Evolutionary conservation across 31 red algal species (phyloP), one percentile per base, ranked within the genome.

Genomic region (Porphyra umbilicalis): DNA sequence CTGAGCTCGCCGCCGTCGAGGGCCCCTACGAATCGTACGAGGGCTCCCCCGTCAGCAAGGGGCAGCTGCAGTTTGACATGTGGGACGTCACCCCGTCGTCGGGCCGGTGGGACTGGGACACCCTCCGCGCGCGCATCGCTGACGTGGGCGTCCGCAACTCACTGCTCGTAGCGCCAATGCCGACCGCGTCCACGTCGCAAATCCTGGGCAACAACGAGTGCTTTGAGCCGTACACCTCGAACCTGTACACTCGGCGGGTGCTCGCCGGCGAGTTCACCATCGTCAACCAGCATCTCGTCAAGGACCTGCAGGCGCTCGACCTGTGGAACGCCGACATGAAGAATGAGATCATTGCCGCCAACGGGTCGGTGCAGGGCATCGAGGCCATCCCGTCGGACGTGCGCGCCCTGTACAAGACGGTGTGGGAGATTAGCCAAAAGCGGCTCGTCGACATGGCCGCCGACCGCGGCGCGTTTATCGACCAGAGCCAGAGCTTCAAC

Each of bases 121-220:
- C 77, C 30, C 83, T 99, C 10, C 82, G 89, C 20, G 84, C 83
- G 34, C 89, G 92, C 35, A 87, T 99, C 33, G 32, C 82, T 18
- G 78, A 85, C 77, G 38, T 83, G 68, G 97, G 97, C 79, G 85
- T 99, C 18, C 83, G 97, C 32, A 99, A 99, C 84, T 93, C 92
- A 30, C 78, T 95, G 46, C 82, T 97, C 25, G 77, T 99, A 13
- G 97, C 97, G 14, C 94, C 94, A 0, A 96, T 96, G 94, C 97
- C 97, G 35, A 99, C 94, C 3, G 97, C 97, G 18, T 95, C 91
- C 4, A 99, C 94, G 39, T 94, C 91, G 15, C 94, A 96, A 86
- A 96, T 99, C 78, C 82, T 96, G 36, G 94, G 92, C 35, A 99
- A 95, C 81, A 97, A 95, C 79, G 94, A 96, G 81, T 94, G 94